Evolutionary conservation across 495 filamentous ascomycete species (phyloP), one percentile per base, ranked within the genome.

Genomic region (Glarea lozoyensis): DNA sequence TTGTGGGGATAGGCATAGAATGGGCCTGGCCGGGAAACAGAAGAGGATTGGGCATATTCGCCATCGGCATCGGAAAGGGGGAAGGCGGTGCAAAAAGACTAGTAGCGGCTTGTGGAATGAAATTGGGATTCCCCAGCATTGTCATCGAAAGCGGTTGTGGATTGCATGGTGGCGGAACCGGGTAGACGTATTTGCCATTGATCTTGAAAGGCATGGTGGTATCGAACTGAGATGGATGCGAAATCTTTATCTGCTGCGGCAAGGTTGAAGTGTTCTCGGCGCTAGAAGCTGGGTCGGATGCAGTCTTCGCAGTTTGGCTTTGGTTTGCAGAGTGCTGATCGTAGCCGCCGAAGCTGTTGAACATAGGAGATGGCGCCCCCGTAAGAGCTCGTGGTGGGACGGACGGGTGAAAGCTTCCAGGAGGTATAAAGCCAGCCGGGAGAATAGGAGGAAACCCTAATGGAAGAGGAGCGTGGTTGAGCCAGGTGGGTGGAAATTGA

Each of bases 151-250:
- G 16, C 13, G 54, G 42, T 33, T 49, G 5, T 9, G 47, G 22
- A 19, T 17, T 33, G n/a, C 32, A 32, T 23, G 50, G 47, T 27
- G 42, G 42, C 2, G 54, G 37, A n/a, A 64, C 32, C 1, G 70
- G 70, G 29, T 65, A 68, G n/a, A 73, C 53, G 30, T 67, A 42
- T 21, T 73, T 66, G 32, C 68, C 68, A 42, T 73, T 73, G 55
- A 59, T 58, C 34, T 62, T 60, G 44, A 67, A 69, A 0, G 69
- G 68, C 43, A 63, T 62, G 31, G 57, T 64, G 10, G 53, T 54
- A 29, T 73, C 69, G 20, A 67, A 65, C 38, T 66, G 56, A 42
- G 64, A 63, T 6, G 64, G 64, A n/a, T 61, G 59, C 1, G 64
- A 57, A 22, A 68, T 53, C 50, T 64, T 69, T 27, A 67, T 56